Percentiles rank a stretch among this genome's conserved stretches.
Conservation (phyloP, 2,329 filamentous ascomycete species). For the Ceratocystis alfenasii region DNA sequence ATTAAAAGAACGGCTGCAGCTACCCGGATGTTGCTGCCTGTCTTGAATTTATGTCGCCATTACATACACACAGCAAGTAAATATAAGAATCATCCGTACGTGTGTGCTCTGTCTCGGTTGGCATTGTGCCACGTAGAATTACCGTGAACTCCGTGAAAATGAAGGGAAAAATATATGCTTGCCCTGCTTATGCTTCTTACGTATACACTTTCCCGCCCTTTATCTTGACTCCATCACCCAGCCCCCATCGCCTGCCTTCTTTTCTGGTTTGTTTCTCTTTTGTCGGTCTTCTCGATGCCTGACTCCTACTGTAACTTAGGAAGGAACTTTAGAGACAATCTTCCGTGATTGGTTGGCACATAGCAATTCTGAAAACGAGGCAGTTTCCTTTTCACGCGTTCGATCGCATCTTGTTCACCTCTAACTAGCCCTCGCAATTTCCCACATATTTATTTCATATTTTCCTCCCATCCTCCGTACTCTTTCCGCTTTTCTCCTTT, state of each 20-base stretch:
- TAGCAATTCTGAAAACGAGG: background rate
- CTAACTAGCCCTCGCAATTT: background rate
- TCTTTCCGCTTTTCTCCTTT: conserved; percentile 11
- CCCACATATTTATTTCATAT: background rate
- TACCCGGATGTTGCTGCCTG: conserved; percentile 3
- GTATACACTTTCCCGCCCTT: conserved; percentile 4
- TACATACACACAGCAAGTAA: background rate
- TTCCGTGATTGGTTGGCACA: background rate
- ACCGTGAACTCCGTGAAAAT: conserved; percentile 9
- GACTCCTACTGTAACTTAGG: background rate
- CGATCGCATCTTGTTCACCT: background rate
- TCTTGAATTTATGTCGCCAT: conserved; percentile 9
- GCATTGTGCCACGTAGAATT: conserved; percentile 7
- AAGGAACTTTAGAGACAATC: background rate
- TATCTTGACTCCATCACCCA: background rate
- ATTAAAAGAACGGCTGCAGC: conserved; percentile 2
- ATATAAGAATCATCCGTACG: background rate
- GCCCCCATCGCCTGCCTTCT: background rate
- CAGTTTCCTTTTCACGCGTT: background rate
- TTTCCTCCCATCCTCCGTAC: background rate
- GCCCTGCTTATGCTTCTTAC: conserved; percentile 2
- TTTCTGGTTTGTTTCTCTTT: background rate
- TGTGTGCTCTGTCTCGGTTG: conserved; percentile 5
- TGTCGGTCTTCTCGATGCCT: background rate
- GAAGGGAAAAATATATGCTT: background rate